These are phyloP conservation scores for Pseudopyricularia javanii DNA, from an alignment of 2,329 filamentous ascomycete genomes.

Conservation along the genomic window DNA sequence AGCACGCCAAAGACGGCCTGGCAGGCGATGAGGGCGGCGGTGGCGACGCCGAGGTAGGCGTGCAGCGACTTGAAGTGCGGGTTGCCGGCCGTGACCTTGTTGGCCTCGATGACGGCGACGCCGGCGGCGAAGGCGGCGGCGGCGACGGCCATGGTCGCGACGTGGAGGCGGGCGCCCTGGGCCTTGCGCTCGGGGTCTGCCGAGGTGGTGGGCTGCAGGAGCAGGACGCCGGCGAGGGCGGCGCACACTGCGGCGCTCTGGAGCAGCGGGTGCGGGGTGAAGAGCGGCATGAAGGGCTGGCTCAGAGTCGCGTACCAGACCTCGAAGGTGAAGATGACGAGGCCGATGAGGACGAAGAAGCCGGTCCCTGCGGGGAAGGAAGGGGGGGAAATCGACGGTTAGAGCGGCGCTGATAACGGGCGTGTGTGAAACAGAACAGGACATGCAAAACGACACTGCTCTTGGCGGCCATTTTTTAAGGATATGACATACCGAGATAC, in stretches of 20 bases:
- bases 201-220: constrained; percentile 79
- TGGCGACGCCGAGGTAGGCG: constrained; percentile 68
- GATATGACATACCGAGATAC: constrained; percentile 47
- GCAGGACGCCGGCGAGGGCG: constrained; percentile 66
- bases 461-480: not conserved
- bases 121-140: constrained; percentile 51
- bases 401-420: too few relatives aligned
- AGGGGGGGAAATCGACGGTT: not conserved
- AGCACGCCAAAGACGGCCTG: constrained; percentile 74
- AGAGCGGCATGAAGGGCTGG: constrained; percentile 55
- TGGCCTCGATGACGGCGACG: constrained; percentile 64
- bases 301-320: constrained; percentile 70
- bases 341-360: constrained; percentile 43
- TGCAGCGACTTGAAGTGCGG: constrained; percentile 72
- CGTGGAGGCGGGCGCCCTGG: constrained; percentile 49
- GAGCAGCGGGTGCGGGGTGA: constrained; percentile 77
- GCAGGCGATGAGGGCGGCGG: constrained; percentile 54
- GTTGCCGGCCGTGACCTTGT: constrained; percentile 60
- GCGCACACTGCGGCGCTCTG: constrained; percentile 57
- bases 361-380: constrained; percentile 57
- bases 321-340: constrained; percentile 47
- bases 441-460: not conserved
- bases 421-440: not conserved
- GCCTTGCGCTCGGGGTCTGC: constrained; percentile 51
- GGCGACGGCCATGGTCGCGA: constrained; percentile 54